Percentiles rank a stretch among this genome's conserved stretches.
Conservation (phyloP, 805 yeast genomes). For the Candida stauntonica region DNA sequence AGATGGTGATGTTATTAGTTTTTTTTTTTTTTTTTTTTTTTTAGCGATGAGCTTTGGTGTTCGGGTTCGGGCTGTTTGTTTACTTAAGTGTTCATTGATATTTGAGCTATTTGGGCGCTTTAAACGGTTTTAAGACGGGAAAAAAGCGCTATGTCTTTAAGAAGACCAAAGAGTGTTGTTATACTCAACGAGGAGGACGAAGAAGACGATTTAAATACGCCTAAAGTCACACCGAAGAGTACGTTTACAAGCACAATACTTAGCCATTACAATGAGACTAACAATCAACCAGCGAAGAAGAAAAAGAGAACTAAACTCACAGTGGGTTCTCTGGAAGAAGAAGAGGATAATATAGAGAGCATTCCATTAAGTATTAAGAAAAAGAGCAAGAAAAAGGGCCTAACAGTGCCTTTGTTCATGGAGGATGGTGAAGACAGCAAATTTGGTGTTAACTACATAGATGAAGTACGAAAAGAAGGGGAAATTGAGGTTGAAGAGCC, state of each 20-base stretch:
- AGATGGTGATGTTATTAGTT: not conserved
- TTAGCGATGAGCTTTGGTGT: not conserved
- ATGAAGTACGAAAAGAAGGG: not conserved
- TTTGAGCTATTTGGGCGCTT: too few species aligned
- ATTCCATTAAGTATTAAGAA: constrained; percentile 5
- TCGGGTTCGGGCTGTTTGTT: not conserved
- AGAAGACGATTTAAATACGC: constrained; percentile 16
- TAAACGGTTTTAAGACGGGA: too few species aligned
- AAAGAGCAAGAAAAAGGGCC: constrained; percentile 1
- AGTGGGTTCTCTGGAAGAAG: constrained; percentile 2
- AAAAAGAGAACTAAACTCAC: not conserved
- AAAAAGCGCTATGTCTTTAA: constrained; percentile 15
- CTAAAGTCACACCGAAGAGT: not conserved
- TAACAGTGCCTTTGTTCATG: constrained; percentile 7
- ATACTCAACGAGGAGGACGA: constrained; percentile 9
- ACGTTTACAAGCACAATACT: too few species aligned
- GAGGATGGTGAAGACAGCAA: constrained; percentile 5
- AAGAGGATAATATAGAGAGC: not conserved
- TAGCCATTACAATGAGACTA: not conserved
- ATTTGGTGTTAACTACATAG: not conserved
- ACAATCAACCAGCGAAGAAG: not conserved
- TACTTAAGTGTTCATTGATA: not conserved
- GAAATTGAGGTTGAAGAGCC: not conserved
- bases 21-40: not conserved
- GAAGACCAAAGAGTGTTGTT: constrained; percentile 21